Base-by-base conservation (phyloP, 768 basidiomycete species). In the Leccinellum rugosiceps region DNA sequence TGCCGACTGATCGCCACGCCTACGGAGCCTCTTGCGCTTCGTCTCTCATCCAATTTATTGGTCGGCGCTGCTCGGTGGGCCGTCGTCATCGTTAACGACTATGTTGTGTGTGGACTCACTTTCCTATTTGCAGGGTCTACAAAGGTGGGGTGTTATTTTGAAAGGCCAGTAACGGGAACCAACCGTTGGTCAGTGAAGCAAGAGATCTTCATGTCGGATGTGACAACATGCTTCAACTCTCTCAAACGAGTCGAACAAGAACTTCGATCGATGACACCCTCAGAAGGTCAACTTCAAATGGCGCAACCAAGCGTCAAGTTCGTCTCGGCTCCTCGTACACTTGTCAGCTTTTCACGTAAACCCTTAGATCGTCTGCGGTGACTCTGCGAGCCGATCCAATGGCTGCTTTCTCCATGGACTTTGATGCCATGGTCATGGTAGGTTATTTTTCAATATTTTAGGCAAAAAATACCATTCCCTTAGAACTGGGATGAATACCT, bases 31-130 rank as follows among this genome's bases (percentile, higher is more conserved):
- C 78, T 96, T 32, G 93, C 94, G 2, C 75, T 96, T 55, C 80
- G 94, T 61, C 75, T 95, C 54, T 94, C 93, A 10, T 92, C 92
- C 57, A 93, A 92, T 67, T 74, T 96, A 44, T 85, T 96, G 80
- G 87, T 95, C 58, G 94, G 94, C 4, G 94, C 88, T 34, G 90
- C 88, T 21, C 84, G 93, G 93, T 93, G 71, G 58, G 83, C 64
- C 47, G 4, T 28, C 23, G 1, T 43, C 23, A 3, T 43, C 23
- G 8, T 47, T 28, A 45, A 41, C 30, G 21, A 34, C 38, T 9
- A n/a, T 21, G 32, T 51, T 14, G 7, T n/a, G 7, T n/a, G 26
- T 34, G 15, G 14, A 15, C 50, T 62, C 31, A 67, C 26, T 46
- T 28, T 34, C 13, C 49, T 26, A 6, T 51, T 50, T 41, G 3